Base-by-base conservation (phyloP, 2,329 filamentous ascomycete genomes). In the Calonectria hawksworthii region DNA sequence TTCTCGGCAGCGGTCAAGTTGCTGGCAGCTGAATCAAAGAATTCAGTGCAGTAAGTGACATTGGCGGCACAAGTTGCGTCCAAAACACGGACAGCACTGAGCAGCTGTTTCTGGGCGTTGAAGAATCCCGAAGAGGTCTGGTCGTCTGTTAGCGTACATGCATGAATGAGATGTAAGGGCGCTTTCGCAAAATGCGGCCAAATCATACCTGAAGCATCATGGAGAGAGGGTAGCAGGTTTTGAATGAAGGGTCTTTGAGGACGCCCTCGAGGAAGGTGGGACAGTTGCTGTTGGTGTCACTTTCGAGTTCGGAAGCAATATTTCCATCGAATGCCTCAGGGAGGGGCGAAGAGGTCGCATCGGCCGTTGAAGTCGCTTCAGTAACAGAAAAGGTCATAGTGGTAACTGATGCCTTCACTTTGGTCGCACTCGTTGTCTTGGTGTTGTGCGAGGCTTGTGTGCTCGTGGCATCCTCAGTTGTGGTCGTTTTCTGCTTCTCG, bases 111-210 rank as follows among this genome's bases (percentile, higher is more conserved):
- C 75, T 93, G 90, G 23, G 93, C 93, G 71, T 95, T 88, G 87
- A 99, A 99, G 86, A 98, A 98, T 51, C 92, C 92, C 67, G 90
- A 91, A 13, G 96, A 98, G 76, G 94, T 95, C 92, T 98, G 38
- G 3, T 9, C 13, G 26, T n/a, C 41, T 5, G 65, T 81, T 71
- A 80, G 71, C 32, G 69, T 34, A 16, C 10, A 0, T 28, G 23
- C 68, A 41, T 41, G 13, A 56, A 47, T 63, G 13, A 56, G 23
- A 3, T 14, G 23, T 16, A 26, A 26, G 0, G 18, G n/a, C 11
- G 23, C n/a, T 9, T 30, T 26, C 18, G 54, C 16, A 26, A n/a
- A 38, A 38, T 32, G 32, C 18, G 23, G 23, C 36, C 3, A 13
- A 26, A 34, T 21, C 90, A 82, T 86, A 95, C 94, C 88, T 94